Conservation (phyloP, 2,329 filamentous ascomycete species). For the Exophiala lecanii-corni region DNA sequence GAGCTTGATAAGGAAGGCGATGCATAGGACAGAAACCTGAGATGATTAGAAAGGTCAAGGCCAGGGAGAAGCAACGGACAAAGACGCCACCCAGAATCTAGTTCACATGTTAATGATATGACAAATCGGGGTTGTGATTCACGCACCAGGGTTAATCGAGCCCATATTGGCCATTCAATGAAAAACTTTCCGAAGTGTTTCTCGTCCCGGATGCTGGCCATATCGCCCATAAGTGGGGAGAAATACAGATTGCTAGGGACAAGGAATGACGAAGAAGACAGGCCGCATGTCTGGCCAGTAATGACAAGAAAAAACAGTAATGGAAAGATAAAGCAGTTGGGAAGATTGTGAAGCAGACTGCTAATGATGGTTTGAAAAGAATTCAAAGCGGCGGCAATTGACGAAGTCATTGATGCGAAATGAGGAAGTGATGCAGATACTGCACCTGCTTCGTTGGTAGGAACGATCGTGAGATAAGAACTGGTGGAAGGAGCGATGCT, state of each 20-base stretch:
- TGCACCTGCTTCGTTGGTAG: background rate
- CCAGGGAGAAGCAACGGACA: slow-evolving; percentile 5
- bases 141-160: slow-evolving; percentile 24
- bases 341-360: slow-evolving; percentile 12
- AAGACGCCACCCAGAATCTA: slow-evolving; percentile 21
- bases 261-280: slow-evolving; percentile 16
- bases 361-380: slow-evolving; percentile 15
- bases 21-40: slow-evolving; percentile 59
- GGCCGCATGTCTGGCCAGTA: slow-evolving; percentile 20
- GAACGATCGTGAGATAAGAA: too few relatives aligned
- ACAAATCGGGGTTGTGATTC: background rate
- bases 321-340: slow-evolving; percentile 19
- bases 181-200: slow-evolving; percentile 11
- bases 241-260: slow-evolving; percentile 16
- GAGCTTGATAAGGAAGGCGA: slow-evolving; percentile 62
- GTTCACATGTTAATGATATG: background rate
- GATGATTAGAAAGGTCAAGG: slow-evolving; percentile 27
- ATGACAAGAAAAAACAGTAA: slow-evolving; percentile 14
- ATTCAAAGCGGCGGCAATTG: slow-evolving; percentile 3
- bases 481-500: too few relatives aligned
- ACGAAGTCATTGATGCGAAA: background rate
- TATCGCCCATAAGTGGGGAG: slow-evolving; percentile 15
- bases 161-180: slow-evolving; percentile 24
- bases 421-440: background rate
- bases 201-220: slow-evolving; percentile 3